Percentiles rank a stretch among this genome's conserved stretches.
Conservation (phyloP, 2,329 filamentous ascomycete genomes). For the Fusarium armeniacum region DNA sequence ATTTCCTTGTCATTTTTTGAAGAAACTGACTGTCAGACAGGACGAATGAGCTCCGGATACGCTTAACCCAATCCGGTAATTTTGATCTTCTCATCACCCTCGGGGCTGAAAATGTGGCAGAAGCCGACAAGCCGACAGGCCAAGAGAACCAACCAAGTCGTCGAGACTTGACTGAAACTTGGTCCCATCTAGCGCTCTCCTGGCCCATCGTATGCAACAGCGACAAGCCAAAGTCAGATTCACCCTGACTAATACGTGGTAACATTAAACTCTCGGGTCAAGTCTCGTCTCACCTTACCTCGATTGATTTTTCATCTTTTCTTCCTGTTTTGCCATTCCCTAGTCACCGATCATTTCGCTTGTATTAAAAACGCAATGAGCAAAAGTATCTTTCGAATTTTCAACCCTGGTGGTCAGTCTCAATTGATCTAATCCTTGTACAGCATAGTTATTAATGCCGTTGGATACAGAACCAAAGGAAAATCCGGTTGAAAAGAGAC, state of each 20-base stretch:
- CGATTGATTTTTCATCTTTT: slow-evolving; percentile 21
- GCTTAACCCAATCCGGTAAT: slow-evolving; percentile 13
- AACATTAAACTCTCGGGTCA: not conserved
- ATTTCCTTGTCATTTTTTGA: no score
- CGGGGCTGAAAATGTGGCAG: not conserved
- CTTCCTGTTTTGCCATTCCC: slow-evolving; percentile 4
- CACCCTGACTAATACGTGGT: slow-evolving; percentile 18
- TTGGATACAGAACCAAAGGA: slow-evolving; percentile 26
- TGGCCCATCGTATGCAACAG: not conserved
- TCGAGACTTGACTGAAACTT: slow-evolving; percentile 18
- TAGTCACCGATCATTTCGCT: not conserved
- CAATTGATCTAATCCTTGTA: not conserved
- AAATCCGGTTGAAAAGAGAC: slow-evolving; percentile 31
- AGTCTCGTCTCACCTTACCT: not conserved
- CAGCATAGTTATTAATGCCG: not conserved
- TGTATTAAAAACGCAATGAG: slow-evolving; percentile 21
- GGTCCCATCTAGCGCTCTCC: slow-evolving; percentile 10
- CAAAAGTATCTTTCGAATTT: slow-evolving; percentile 53
- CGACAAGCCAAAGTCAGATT: not conserved
- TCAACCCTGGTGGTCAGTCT: slow-evolving; percentile 51
- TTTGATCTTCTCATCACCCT: slow-evolving; percentile 32
- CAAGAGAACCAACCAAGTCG: not conserved
- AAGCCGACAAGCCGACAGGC: not conserved
- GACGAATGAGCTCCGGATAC: not conserved
- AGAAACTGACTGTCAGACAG: not conserved